Conservation (phyloP, 2,329 filamentous ascomycete genomes). For the Microdochium nivale region DNA sequence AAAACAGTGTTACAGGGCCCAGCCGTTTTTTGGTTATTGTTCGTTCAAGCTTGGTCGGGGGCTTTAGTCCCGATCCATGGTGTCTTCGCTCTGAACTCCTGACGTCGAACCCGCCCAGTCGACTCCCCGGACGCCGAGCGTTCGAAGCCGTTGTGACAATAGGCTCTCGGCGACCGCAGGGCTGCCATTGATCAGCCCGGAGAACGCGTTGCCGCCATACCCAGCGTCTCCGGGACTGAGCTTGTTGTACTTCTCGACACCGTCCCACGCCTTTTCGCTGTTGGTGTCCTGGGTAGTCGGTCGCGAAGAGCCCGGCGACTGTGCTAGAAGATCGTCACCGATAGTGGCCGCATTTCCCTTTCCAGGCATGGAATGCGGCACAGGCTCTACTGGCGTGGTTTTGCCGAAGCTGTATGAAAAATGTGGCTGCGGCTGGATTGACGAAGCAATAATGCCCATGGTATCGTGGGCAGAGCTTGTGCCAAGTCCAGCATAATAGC, state of each 20-base stretch:
- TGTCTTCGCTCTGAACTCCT: background rate
- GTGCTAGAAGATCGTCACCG: background rate
- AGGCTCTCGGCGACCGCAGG: conserved; percentile 52
- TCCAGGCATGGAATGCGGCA: conserved; percentile 30
- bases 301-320: background rate
- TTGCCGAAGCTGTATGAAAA: conserved; percentile 20
- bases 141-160: conserved; percentile 59
- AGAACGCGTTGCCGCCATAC: conserved; percentile 50
- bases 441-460: conserved; percentile 19
- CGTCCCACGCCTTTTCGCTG: conserved; percentile 12
- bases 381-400: conserved; percentile 34
- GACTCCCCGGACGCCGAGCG: conserved; percentile 37
- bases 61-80: background rate
- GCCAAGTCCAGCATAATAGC: conserved; percentile 13
- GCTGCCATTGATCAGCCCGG: conserved; percentile 24
- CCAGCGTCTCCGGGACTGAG: conserved; percentile 56
- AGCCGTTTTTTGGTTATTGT: no score
- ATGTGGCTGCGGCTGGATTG: conserved; percentile 11
- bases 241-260: conserved; percentile 50
- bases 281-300: conserved; percentile 26
- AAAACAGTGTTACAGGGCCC: no score
- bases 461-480: conserved; percentile 23
- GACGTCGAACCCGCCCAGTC: background rate
- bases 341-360: background rate
- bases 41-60: no score